Evolutionary conservation across 2,329 filamentous ascomycete genomes (phyloP), one percentile per base, ranked within the genome.

Genomic region (Ophiostoma novo-ulmi): DNA sequence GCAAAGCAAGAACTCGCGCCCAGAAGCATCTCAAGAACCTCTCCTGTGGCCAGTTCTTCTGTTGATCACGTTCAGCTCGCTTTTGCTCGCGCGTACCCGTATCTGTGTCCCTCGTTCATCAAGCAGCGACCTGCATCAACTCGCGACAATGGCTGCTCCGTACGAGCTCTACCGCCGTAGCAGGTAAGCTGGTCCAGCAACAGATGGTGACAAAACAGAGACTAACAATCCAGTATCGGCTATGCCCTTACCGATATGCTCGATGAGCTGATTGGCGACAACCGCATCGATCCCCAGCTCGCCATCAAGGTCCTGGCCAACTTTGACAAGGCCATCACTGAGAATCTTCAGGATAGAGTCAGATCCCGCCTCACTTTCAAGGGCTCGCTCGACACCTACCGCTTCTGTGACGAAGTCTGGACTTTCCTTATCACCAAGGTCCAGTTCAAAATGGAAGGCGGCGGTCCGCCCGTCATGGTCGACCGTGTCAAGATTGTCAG

Each of bases 371-470:
- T 98, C 79, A 92, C 90, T 3, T 99, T 99, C 85, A 99, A 99
- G 94, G 95, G 95, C 67, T 95, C 96, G 78, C 89, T 99, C 74
- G 94, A 98, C 79, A 98, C 95, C 20, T 99, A 99, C 84, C 91
- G 95, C 76, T 99, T 99, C 86, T 99, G 95, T 83, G 95, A 99
- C 81, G 95, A 99, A 82, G 95, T 99, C 72, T 99, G 95, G 95
- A 99, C 95, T 1, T 99, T 99, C 80, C 87, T 99, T 71, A 97
- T 99, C 81, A 97, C 97, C 82, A 95, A 98, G 75, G 94, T 98
- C 70, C 93, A 90, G n/a, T 98, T 99, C 84, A 99, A 99, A 83
- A 90, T 98, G 83, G 94, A 98, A 76, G 92, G 91, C 69, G 85
- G 85, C 75, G 88, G 87, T 71, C 87, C 89, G 73, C 87, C 87